Base-by-base conservation (phyloP, 225 moss, liverwort and hornwort species). In the Pseudisothecium myosuroides region DNA sequence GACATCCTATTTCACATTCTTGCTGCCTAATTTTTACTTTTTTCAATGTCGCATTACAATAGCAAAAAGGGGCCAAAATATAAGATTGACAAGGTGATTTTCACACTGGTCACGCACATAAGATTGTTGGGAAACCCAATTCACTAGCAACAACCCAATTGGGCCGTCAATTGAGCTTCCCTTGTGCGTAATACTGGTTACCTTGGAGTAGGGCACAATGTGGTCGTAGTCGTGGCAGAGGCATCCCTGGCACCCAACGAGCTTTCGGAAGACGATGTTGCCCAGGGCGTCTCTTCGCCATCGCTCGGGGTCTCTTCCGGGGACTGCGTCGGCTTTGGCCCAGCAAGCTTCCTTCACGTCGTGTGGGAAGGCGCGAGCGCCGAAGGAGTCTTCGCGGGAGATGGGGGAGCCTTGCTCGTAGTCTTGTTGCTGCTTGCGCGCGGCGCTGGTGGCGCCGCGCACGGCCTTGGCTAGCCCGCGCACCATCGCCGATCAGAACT, bases 281-380 rank as follows among this genome's bases (percentile, higher is more conserved):
- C 98, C 98, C 5, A 99, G 77, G 7, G 95, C 93, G 66, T 99
- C 98, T 72, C 98, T 91, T 37, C 98, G 94, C 98, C 98, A 99
- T 50, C 97, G 96, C 13, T 92, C 91, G 21, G 95, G 93, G 92
- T 99, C 98, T 73, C 98, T 94, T 80, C 97, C 96, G 60, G 95
- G 93, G 52, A 97, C 96, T 27, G 83, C 49, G 60, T 95, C 95
- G 34, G 97, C 97, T 86, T 96, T 95, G 80, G 95, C 93, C 98
- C 97, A 99, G 89, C 98, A 99, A 20, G 96, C 96, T 68, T 99
- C 96, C 90, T 96, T 97, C 22, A 99, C 97, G 52, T 97, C 92
- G 83, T 93, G 92, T 39, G 97, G 90, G 68, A 99, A 99, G 54
- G 96, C 92, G 55, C 97, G 96, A 43, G 96, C 92, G 14, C 93